These are phyloP conservation scores for Pulveroboletus sp. DNA, from an alignment of 768 basidiomycete genomes.

Conservation along the genomic window DNA sequence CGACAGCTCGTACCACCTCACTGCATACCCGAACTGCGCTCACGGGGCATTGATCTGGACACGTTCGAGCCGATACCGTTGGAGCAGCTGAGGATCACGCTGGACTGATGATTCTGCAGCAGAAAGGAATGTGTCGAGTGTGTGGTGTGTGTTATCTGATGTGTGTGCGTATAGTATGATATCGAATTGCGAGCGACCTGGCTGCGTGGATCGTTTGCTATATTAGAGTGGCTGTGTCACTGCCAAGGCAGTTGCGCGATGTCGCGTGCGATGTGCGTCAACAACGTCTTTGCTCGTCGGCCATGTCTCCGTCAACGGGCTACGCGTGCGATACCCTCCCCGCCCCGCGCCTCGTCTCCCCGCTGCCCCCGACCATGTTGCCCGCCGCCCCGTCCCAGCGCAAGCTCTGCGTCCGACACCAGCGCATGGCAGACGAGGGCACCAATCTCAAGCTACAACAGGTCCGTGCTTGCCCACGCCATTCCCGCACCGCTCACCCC, in stretches of 20 bases:
- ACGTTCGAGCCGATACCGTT: slow-evolving; percentile 96
- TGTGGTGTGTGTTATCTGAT: slow-evolving; percentile 29
- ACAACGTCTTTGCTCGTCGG: neutral
- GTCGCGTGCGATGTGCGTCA: slow-evolving; percentile 31
- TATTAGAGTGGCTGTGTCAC: slow-evolving; percentile 28
- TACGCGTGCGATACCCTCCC: slow-evolving; percentile 69
- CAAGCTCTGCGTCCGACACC: slow-evolving; percentile 90
- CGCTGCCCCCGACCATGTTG: slow-evolving; percentile 1
- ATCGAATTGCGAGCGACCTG: slow-evolving; percentile 30
- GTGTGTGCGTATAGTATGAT: slow-evolving; percentile 35
- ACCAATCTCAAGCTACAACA: slow-evolving; percentile 90
- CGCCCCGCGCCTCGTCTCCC: slow-evolving; percentile 50
- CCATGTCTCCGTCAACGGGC: slow-evolving; percentile 13
- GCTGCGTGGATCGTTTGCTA: slow-evolving; percentile 25
- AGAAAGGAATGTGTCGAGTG: slow-evolving; percentile 23
- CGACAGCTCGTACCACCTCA: slow-evolving; percentile 87
- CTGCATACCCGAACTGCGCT: slow-evolving; percentile 86
- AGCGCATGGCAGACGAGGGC: slow-evolving; percentile 95
- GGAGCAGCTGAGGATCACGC: slow-evolving; percentile 90
- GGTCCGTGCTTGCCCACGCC: slow-evolving; percentile 39
- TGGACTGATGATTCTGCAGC: slow-evolving; percentile 63
- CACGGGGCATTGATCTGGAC: slow-evolving; percentile 82
- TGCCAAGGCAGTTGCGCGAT: slow-evolving; percentile 30
- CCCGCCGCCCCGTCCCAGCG: slow-evolving; percentile 34
- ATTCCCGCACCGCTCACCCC: slow-evolving; percentile 7